Evolutionary conservation across 345 rosid species (phyloP).

Genomic region (Syzygium oleosum): DNA sequence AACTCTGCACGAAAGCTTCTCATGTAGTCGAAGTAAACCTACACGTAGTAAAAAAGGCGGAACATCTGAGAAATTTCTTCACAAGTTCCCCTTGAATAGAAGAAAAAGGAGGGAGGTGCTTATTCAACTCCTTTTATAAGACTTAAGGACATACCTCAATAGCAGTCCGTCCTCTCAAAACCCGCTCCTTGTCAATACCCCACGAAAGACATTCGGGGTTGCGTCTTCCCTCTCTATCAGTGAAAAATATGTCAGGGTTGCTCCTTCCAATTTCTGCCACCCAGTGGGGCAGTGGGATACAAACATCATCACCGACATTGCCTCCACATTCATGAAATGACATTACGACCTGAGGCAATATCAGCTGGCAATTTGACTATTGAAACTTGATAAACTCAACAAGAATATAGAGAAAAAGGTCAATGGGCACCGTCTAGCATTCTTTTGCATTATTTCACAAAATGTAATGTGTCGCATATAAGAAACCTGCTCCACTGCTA

Average conservation of each 20-base stretch:
- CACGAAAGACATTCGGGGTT: slow-evolving; percentile 97
- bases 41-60: slow-evolving; percentile 3
- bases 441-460: background rate
- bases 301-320: slow-evolving; percentile 95
- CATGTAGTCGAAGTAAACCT: slow-evolving; percentile 99
- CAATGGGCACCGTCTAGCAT: background rate
- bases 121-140: background rate
- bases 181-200: slow-evolving; percentile 95
- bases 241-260: slow-evolving; percentile 89
- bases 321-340: slow-evolving; percentile 99
- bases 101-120: background rate
- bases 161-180: slow-evolving; percentile 89
- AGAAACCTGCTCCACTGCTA: background rate
- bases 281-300: slow-evolving; percentile 98
- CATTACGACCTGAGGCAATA: slow-evolving; percentile 72
- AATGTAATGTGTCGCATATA: background rate
- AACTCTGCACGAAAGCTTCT: slow-evolving; percentile 92
- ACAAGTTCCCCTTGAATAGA: background rate
- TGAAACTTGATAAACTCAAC: slow-evolving; percentile 2
- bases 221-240: slow-evolving; percentile 95
- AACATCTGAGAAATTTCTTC: background rate
- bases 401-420: slow-evolving; percentile 1
- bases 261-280: slow-evolving; percentile 88
- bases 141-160: slow-evolving; percentile 52
- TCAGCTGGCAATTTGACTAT: slow-evolving; percentile 1